Percentiles rank a stretch among this genome's conserved stretches.
These are phyloP conservation scores for Talaromyces sp. DNA, from an alignment of 2,329 filamentous ascomycete genomes.

Conservation along the genomic window DNA sequence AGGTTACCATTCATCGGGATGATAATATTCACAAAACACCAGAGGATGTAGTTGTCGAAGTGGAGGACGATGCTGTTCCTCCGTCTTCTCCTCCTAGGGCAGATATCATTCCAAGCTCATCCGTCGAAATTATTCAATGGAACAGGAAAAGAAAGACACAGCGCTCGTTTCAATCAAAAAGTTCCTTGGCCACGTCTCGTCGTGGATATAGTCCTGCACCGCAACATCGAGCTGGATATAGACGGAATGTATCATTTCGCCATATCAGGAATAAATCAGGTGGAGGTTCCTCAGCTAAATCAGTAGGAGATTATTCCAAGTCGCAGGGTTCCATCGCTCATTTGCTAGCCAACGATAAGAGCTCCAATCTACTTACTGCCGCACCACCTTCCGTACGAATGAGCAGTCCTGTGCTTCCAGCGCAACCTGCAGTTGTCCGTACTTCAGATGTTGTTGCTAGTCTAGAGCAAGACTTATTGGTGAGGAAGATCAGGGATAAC, in stretches of 20 bases:
- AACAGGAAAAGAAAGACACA: slow-evolving; percentile 34
- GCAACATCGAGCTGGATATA: slow-evolving; percentile 51
- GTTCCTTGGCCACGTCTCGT: slow-evolving; percentile 49
- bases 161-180: slow-evolving; percentile 44
- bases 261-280: slow-evolving; percentile 48
- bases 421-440: slow-evolving; percentile 39
- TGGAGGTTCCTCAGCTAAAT: slow-evolving; percentile 27
- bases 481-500: slow-evolving; percentile 43
- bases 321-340: slow-evolving; percentile 27
- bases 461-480: slow-evolving; percentile 31
- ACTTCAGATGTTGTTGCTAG: slow-evolving; percentile 29
- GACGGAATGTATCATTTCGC: slow-evolving; percentile 62
- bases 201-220: slow-evolving; percentile 35
- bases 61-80: slow-evolving; percentile 10
- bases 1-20: slow-evolving; percentile 64
- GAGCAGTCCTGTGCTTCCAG: slow-evolving; percentile 36
- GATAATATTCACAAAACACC: slow-evolving; percentile 24
- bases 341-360: slow-evolving; percentile 24
- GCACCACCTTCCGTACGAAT: slow-evolving; percentile 11
- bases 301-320: slow-evolving; percentile 24
- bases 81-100: slow-evolving; percentile 15
- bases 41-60: slow-evolving; percentile 13
- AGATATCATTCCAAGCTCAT: slow-evolving; percentile 24
- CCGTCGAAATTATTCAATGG: slow-evolving; percentile 33
- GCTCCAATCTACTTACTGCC: slow-evolving; percentile 22